Percentiles rank a stretch among this genome's conserved stretches.
These are phyloP conservation scores for Aspergillus asperescens DNA, from an alignment of 495 filamentous ascomycete genomes.

Conservation along the genomic window DNA sequence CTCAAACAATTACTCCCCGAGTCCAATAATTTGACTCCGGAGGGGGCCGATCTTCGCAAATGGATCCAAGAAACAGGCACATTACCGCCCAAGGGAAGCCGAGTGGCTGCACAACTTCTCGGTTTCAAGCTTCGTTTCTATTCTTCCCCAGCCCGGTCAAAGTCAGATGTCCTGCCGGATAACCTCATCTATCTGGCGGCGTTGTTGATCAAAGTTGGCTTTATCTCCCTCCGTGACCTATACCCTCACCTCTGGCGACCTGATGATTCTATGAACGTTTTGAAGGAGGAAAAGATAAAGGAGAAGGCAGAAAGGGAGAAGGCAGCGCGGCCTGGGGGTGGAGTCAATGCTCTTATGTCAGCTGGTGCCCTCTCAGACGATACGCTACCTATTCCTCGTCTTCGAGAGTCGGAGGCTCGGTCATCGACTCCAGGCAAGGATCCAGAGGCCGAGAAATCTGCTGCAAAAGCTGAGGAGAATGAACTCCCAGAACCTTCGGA, in stretches of 20 bases:
- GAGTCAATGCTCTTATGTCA: conserved; percentile 79
- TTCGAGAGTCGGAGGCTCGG: conserved; percentile 40
- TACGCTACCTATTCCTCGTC: conserved; percentile 49
- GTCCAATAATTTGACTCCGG: conserved; percentile 34
- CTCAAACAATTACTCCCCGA: conserved; percentile 41
- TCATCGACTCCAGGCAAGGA: conserved; percentile 46
- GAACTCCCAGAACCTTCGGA: conserved; percentile 76
- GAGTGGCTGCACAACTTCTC: conserved; percentile 85
- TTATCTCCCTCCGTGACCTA: conserved; percentile 89
- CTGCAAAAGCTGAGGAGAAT: conserved; percentile 48
- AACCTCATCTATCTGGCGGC: conserved; percentile 89
- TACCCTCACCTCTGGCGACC: conserved; percentile 88
- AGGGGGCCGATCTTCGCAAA: conserved; percentile 49
- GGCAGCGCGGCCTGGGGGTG: conserved; percentile 56
- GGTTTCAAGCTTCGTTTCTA: conserved; percentile 99
- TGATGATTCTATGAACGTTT: conserved; percentile 71
- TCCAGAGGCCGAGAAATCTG: conserved; percentile 45
- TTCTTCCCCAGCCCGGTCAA: conserved; percentile 61
- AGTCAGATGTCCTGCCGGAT: conserved; percentile 69
- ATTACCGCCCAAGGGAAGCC: conserved; percentile 77
- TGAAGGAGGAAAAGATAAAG: conserved; percentile 60
- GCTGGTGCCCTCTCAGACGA: conserved; percentile 88
- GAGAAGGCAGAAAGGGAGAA: conserved; percentile 77
- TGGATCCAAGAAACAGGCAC: conserved; percentile 80
- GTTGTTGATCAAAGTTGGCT: conserved; percentile 92